phyloP scores from a whole-genome alignment of 331 rosid species.

The Telfairia occidentalis region DNA sequence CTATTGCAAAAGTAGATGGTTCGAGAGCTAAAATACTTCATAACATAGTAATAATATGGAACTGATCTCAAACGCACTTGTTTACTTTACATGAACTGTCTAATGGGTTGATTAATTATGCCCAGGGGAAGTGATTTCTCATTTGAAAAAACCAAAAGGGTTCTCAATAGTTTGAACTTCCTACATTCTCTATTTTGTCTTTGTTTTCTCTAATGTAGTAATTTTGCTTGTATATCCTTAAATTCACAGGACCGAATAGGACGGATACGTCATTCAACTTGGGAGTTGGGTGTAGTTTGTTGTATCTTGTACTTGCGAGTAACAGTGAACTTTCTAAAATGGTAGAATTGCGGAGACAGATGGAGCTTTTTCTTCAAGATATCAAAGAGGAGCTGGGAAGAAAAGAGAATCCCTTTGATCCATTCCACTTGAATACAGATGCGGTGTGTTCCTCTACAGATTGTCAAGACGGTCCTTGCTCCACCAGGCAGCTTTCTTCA shows the following conservation, averaged over 20 bases:
- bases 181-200: neutral
- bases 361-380: slow-evolving; percentile 60
- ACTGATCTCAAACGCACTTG: neutral
- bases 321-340: slow-evolving; percentile 57
- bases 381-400: slow-evolving; percentile 38
- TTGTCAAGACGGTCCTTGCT: slow-evolving; percentile 34
- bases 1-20: too few relatives aligned
- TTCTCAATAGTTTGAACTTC: neutral
- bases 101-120: neutral
- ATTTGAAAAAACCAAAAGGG: neutral
- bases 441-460: slow-evolving; percentile 35
- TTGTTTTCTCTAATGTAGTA: neutral
- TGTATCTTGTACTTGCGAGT: slow-evolving; percentile 51
- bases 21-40: too few relatives aligned
- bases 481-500: slow-evolving; percentile 38
- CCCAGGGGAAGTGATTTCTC: neutral
- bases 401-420: slow-evolving; percentile 20
- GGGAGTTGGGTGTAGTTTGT: slow-evolving; percentile 70
- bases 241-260: slow-evolving; percentile 32
- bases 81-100: neutral
- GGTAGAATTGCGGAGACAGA: slow-evolving; percentile 56
- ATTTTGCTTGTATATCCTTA: neutral
- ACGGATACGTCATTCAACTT: slow-evolving; percentile 49
- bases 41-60: too few relatives aligned
- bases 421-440: slow-evolving; percentile 26